Conservation (phyloP, 2,329 filamentous ascomycete species). For the Clarireedia hainanense region DNA sequence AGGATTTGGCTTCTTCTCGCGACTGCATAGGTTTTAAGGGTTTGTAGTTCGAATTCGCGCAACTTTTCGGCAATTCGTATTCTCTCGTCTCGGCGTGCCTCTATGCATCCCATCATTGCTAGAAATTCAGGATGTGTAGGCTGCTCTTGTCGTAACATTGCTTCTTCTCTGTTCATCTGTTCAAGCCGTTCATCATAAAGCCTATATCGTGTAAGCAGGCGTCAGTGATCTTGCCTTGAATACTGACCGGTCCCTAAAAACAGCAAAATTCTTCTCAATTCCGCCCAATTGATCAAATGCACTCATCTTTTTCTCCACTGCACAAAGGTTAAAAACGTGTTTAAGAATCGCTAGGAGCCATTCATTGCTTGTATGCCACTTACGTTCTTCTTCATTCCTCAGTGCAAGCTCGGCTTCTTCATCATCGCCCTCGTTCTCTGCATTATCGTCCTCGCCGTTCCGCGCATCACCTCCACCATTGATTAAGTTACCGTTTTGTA, state of each 20-base stretch:
- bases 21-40: conserved; percentile 66
- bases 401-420: conserved; percentile 47
- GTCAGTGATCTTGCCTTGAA: conserved; percentile 21
- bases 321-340: conserved; percentile 22
- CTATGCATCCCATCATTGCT: conserved; percentile 80
- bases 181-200: conserved; percentile 84
- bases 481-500: conserved; percentile 14
- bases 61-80: conserved; percentile 66
- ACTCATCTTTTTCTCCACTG: conserved; percentile 69
- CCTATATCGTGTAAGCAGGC: conserved; percentile 38
- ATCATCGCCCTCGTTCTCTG: conserved; percentile 49
- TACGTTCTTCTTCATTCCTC: conserved; percentile 59
- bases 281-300: conserved; percentile 72
- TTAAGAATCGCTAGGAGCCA: background rate
- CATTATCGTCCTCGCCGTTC: conserved; percentile 42
- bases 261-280: conserved; percentile 82
- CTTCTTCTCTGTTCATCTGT: conserved; percentile 65
- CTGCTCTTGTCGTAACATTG: conserved; percentile 48
- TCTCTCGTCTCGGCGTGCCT: conserved; percentile 75
- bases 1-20: conserved; percentile 81
- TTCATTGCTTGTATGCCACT: conserved; percentile 22
- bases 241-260: conserved; percentile 67
- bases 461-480: conserved; percentile 29
- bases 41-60: conserved; percentile 63
- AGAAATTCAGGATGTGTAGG: conserved; percentile 88